Base-by-base conservation (phyloP, 73 alveolate genomes). In the Symbiodinium pilosum region DNA sequence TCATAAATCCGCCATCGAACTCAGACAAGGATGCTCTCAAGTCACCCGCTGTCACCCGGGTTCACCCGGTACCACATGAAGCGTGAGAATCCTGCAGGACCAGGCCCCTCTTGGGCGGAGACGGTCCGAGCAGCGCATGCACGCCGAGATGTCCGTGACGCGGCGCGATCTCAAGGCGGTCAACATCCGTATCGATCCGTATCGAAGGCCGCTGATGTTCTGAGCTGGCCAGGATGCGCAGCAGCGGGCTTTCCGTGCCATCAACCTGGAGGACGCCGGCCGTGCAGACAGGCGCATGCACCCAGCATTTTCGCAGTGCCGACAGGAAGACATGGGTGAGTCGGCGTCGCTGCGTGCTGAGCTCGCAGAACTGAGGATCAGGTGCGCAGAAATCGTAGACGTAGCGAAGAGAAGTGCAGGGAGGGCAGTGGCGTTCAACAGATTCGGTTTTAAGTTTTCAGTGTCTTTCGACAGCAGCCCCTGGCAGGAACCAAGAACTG, bases 211-310 rank as follows among this genome's bases (percentile, higher is more conserved):
- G 6, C 59, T 47, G 59, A 14, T 6, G 59, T 47, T 47, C 21
- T 14, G 14, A 47, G 59, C 59, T 47, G 59, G 21, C 24, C 77
- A 89, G 95, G 95, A 89, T n/a, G 95, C 95, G n/a, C 95, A 89
- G 47, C 86, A 59, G 21, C 95, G 95, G 43, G 95, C 95, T 39
- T 89, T 89, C 87, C 40, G 51, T 71, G 95, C 95, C 87, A 89
- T 89, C 87, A 89, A 84, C 52, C 43, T 73, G 44, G 85, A 41
- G 39, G 95, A 89, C 24, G 81, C 41, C 34, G 14, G 59, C 21
- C 14, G 6, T 47, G 59, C 59, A 47, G 59, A 47, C 59, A 47
- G 59, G 59, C 59, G 59, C 59, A 47, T 47, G 21, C 59, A 1
- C 30, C 41, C 34, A 32, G 81, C 81, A 28, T 24, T 38, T 26